Evolutionary conservation across 371 early-diverging fungal species (phyloP), one percentile per base, ranked within the genome.

Genomic region (Circinella minor): DNA sequence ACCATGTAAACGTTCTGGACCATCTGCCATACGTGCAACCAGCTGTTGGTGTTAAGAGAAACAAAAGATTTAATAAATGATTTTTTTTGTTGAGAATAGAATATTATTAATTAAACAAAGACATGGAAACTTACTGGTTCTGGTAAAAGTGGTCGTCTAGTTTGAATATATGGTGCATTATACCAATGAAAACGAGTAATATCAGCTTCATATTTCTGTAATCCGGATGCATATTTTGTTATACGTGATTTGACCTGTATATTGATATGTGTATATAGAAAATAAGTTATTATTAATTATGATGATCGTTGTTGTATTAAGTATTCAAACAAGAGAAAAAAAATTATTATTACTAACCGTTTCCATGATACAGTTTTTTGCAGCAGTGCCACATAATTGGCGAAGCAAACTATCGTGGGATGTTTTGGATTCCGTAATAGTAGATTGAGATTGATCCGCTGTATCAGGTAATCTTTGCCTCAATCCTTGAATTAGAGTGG

Each of bases 181-280:
- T 54, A 72, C 76, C 76, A 76, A 4, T 72, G 72, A 49, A 76
- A 76, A n/a, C 59, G 70, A 3, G 34, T 37, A n/a, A 59, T 67
- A 14, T 72, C 72, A 15, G 36, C 36, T 4, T 61, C 37, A 55
- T 63, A 64, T n/a, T 34, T 48, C 13, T 59, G 18, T 14, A 66
- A 46, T 1, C n/a, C 36, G 8, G 15, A 10, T 9, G 11, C 39
- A 43, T 47, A 63, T 20, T 47, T 63, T 46, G 63, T 10, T 13
- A 10, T 13, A 20, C 11, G n/a, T 4, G 48, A 17, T n/a, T 39
- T 27, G 27, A 48, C 27, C 63, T 63, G 17, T 6, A 37, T n/a
- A 62, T n/a, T n/a, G n/a, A n/a, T n/a, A n/a, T n/a, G n/a, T n/a
- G n/a, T n/a, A n/a, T n/a, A n/a, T n/a, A n/a, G n/a, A n/a, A n/a